A percentile compares a stretch with the other conserved stretches of the same genome.
phyloP scores from a whole-genome alignment of 768 basidiomycete genomes.

The Gyrodon lividus region DNA sequence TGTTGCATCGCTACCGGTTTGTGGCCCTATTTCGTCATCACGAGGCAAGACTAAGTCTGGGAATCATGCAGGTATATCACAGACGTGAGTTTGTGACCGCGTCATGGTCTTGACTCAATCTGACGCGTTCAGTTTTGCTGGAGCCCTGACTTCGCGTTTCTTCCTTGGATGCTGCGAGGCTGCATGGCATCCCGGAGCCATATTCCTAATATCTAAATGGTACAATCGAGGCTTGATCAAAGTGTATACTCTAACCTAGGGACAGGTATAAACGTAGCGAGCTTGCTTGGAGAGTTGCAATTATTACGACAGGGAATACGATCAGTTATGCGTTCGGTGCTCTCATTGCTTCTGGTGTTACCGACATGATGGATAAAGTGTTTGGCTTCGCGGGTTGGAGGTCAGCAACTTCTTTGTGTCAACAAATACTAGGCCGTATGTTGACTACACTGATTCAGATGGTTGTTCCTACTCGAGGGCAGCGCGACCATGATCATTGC shows the following conservation, averaged over 20 bases:
- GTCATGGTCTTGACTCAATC: background rate
- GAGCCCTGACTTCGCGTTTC: background rate
- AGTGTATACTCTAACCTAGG: background rate
- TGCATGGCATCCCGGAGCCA: slow-evolving; percentile 5
- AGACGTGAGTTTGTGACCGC: background rate
- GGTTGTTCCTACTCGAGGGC: slow-evolving; percentile 69
- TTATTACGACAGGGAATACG: slow-evolving; percentile 66
- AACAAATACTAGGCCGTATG: background rate
- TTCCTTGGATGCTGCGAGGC: slow-evolving; percentile 7
- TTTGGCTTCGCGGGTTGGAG: slow-evolving; percentile 72
- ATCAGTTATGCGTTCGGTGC: slow-evolving; percentile 79
- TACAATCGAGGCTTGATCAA: background rate
- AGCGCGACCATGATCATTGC: slow-evolving; percentile 50
- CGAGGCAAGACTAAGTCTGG: background rate
- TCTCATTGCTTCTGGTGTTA: slow-evolving; percentile 69
- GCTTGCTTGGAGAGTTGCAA: slow-evolving; percentile 44
- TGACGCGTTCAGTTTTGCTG: background rate
- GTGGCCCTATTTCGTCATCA: slow-evolving; percentile 1
- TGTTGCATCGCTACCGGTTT: slow-evolving; percentile 50
- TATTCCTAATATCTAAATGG: slow-evolving; percentile 68
- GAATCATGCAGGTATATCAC: slow-evolving; percentile 20
- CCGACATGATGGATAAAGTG: slow-evolving; percentile 62
- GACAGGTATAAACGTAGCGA: slow-evolving; percentile 41
- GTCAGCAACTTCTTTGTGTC: slow-evolving; percentile 31
- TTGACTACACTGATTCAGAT: slow-evolving; percentile 36